Percentiles rank a stretch among this genome's conserved stretches.
Evolutionary conservation across 805 yeast species (phyloP).

Genomic region (Sungouiozyma intestinalis): DNA sequence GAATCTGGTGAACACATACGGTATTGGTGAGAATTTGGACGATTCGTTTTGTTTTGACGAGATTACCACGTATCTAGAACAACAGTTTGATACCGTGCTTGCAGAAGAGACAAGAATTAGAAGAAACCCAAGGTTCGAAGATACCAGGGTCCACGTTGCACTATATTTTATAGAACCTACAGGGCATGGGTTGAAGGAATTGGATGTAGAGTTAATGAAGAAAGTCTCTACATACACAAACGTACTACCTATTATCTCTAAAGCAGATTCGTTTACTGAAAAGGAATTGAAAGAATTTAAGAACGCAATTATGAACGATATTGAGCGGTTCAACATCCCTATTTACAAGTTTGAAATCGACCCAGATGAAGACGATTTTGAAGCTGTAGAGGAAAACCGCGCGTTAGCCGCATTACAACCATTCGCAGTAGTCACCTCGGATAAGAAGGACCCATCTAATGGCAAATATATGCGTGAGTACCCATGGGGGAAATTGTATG

Average conservation of each 20-base stretch:
- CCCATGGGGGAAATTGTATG: conserved; percentile 58
- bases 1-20: conserved; percentile 64
- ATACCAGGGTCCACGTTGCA: conserved; percentile 69
- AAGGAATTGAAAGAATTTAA: conserved; percentile 51
- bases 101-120: conserved; percentile 81
- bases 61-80: conserved; percentile 55
- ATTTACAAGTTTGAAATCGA: conserved; percentile 62
- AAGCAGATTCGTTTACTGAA: conserved; percentile 64
- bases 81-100: conserved; percentile 66
- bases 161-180: conserved; percentile 74
- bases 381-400: conserved; percentile 59
- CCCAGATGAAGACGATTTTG: conserved; percentile 62
- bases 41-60: conserved; percentile 58
- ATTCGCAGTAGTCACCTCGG: conserved; percentile 62
- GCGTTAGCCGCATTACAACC: conserved; percentile 58
- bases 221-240: conserved; percentile 71
- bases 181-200: conserved; percentile 69
- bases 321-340: conserved; percentile 61
- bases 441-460: conserved; percentile 38
- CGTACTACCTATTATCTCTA: conserved; percentile 76
- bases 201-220: conserved; percentile 72
- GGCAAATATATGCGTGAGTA: conserved; percentile 58
- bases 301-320: conserved; percentile 47
- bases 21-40: conserved; percentile 71
- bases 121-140: conserved; percentile 81